phyloP scores from a whole-genome alignment of 768 basidiomycete species.

The Podaxis sp. region DNA sequence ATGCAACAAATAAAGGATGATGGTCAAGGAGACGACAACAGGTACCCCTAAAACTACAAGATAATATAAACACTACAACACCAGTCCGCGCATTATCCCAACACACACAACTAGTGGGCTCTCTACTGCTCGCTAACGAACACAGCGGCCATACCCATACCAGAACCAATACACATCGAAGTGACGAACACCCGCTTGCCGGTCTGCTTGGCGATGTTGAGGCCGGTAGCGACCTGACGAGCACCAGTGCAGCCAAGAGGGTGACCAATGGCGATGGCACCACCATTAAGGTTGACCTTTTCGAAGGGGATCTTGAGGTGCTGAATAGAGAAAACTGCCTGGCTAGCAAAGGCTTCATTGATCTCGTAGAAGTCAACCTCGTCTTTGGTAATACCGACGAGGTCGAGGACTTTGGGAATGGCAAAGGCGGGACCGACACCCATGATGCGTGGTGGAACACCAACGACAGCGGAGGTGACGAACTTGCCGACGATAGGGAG shows the following conservation, averaged over 20 bases:
- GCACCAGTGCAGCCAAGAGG: slow-evolving; percentile 87
- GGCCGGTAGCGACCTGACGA: slow-evolving; percentile 81
- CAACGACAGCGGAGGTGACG: slow-evolving; percentile 61
- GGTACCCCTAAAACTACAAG: background rate
- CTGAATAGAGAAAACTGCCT: slow-evolving; percentile 71
- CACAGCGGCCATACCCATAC: slow-evolving; percentile 89
- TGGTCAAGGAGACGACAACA: background rate
- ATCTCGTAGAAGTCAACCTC: slow-evolving; percentile 92
- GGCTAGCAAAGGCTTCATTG: slow-evolving; percentile 87
- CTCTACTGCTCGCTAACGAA: slow-evolving; percentile 80
- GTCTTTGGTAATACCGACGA: slow-evolving; percentile 55
- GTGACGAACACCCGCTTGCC: slow-evolving; percentile 78
- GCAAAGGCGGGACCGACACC: slow-evolving; percentile 90
- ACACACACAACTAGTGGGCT: background rate
- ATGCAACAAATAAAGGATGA: background rate
- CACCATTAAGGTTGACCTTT: slow-evolving; percentile 86
- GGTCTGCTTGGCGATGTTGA: slow-evolving; percentile 77
- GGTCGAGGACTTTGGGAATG: slow-evolving; percentile 69
- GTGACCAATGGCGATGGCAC: slow-evolving; percentile 87
- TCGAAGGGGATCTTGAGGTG: slow-evolving; percentile 64
- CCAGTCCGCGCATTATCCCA: background rate
- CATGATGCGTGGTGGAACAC: slow-evolving; percentile 87
- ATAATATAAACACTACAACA: background rate
- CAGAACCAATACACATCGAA: slow-evolving; percentile 87
- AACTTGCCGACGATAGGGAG: slow-evolving; percentile 89